phyloP scores from a whole-genome alignment of 768 basidiomycete species.

The Leucocoprinus sp. region DNA sequence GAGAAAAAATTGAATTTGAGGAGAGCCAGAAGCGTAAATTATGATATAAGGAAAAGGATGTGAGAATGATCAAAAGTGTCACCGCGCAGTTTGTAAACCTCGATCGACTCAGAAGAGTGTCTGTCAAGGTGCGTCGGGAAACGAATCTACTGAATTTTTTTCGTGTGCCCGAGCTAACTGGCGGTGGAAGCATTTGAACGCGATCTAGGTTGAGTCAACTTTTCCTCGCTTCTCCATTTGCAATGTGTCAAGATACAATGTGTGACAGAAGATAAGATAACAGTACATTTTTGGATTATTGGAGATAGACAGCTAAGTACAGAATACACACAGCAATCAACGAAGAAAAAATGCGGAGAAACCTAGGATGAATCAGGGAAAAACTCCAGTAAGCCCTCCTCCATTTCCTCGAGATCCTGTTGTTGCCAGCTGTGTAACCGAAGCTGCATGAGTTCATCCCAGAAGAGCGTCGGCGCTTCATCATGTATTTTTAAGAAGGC shows the following conservation, averaged over 20 bases:
- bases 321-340: background rate
- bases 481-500: constrained; percentile 35
- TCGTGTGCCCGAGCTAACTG: constrained; percentile 28
- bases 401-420: constrained; percentile 21
- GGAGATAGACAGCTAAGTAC: no score
- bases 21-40: constrained; percentile 17
- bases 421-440: constrained; percentile 34
- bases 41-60: constrained; percentile 9
- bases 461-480: constrained; percentile 38
- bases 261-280: background rate
- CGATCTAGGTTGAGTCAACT: background rate
- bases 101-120: constrained; percentile 51
- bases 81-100: constrained; percentile 72
- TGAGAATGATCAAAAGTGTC: constrained; percentile 32
- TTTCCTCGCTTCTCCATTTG: constrained; percentile 3
- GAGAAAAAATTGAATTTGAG: background rate
- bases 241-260: background rate
- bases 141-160: constrained; percentile 22
- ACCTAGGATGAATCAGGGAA: constrained; percentile 22
- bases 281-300: no score
- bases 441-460: constrained; percentile 49
- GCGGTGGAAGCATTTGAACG: constrained; percentile 38
- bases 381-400: constrained; percentile 28
- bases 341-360: background rate
- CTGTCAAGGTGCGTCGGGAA: constrained; percentile 24